Evolutionary conservation across 1,139 yeast genomes (phyloP), one percentile per base, ranked within the genome.

Genomic region (Kodamaea alishanica): DNA sequence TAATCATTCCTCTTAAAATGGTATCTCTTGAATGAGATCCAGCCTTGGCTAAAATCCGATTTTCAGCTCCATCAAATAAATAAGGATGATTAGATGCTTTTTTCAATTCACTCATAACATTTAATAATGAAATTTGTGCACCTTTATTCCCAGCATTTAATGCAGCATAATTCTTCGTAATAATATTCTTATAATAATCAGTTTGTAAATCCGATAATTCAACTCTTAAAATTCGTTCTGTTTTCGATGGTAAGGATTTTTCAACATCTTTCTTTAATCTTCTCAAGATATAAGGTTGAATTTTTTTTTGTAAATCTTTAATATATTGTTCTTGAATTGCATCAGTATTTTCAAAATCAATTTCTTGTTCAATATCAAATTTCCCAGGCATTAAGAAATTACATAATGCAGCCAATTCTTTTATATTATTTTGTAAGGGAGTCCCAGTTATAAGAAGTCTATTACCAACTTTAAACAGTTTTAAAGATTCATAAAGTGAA

Each of bases 11-110:
- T 56, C 89, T 79, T 35, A 92, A 67, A 9, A 85, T 73, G 48
- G 82, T 86, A 50, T 92, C 97, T 44, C 97, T 75, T 1, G 88
- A 72, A 22, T 63, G 58, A 6, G 81, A 75, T n/a, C 80, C 82
- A 3, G 64, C 67, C 42, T 79, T 78, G 6, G 77, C 70, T 45
- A 89, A 66, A 20, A 88, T 95, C 44, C 84, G 77, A 28, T 83
- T 84, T 61, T 94, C 99, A 3, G 96, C 97, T 42, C 86, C 86
- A 49, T 90, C 97, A 61, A 92, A 94, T 39, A 92, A 65, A 54
- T 92, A 94, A 1, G 99, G 98, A 59, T 92, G 99, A 55, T 94
- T 92, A 0, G 96, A 87, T 0, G 97, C 97, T 60, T 92, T 92
- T 55, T 92, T 94, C 65, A 92, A 74, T 61, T 94, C 98, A 54